These are phyloP conservation scores for Raddia guianensis DNA, from an alignment of 176 grass and related monocot species.

Conservation along the genomic window DNA sequence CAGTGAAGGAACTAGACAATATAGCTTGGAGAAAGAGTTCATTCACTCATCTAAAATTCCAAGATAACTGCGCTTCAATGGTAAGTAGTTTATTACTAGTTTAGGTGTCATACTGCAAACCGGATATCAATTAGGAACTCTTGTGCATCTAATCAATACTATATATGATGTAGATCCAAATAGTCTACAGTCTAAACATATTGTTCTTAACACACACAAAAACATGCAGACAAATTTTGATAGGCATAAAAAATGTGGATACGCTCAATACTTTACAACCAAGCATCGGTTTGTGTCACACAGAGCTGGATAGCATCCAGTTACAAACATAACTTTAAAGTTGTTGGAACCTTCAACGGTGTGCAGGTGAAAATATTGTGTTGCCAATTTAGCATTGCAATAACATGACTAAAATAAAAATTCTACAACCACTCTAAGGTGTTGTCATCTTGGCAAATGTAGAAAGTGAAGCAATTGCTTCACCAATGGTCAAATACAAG, in stretches of 20 bases:
- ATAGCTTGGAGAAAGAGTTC: constrained; percentile 52
- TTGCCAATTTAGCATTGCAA: constrained; percentile 19
- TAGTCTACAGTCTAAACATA: not conserved
- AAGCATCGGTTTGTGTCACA: constrained; percentile 8
- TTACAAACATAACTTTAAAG: constrained; percentile 33
- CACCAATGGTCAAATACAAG: constrained; percentile 74
- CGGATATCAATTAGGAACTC: not conserved
- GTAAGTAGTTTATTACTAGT: not conserved
- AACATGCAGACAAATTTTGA: not conserved
- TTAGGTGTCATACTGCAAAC: not conserved
- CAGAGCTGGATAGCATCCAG: constrained; percentile 6
- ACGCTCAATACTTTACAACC: not conserved
- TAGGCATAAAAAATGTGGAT: not conserved
- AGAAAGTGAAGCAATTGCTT: constrained; percentile 78
- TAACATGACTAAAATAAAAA: constrained; percentile 23
- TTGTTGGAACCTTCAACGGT: not conserved
- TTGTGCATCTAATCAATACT: not conserved
- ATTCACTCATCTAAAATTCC: constrained; percentile 36
- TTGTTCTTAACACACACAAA: too few species aligned
- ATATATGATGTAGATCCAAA: not conserved
- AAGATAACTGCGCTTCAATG: constrained; percentile 1
- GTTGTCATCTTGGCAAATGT: constrained; percentile 62
- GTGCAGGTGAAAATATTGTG: not conserved
- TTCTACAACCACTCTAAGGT: constrained; percentile 28
- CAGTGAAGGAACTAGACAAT: constrained; percentile 37